Evolutionary conservation across 2,329 filamentous ascomycete species (phyloP), one percentile per base, ranked within the genome.

Genomic region (Aureobasidium sp.): DNA sequence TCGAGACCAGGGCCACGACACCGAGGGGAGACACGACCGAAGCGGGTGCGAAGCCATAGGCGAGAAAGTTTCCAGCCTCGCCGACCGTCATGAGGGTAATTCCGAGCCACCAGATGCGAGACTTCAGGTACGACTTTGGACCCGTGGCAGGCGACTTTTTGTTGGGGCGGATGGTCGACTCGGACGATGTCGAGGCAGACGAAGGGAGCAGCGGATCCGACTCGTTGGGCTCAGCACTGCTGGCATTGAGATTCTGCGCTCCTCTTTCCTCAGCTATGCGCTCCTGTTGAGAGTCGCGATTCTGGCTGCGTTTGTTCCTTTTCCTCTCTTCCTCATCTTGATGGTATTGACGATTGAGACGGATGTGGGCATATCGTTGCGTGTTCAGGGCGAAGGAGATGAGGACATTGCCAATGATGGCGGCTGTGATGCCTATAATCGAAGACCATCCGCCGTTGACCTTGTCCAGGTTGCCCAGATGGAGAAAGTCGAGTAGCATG

Each of bases 351-450:
- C 86, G 81, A 64, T 90, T 85, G 63, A 99, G 81, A 60, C 87
- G 84, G 61, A 94, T 90, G 71, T 99, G 94, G 35, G 94, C 93
- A 72, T 97, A 97, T 65, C 94, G 85, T 74, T 99, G 94, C 53
- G 95, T 93, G 71, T 99, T 99, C 63, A 99, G 83, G 13, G 94
- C 94, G 64, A 99, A 85, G 0, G 93, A 95, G 66, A 99, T 97
- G 57, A 99, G 81, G 35, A 96, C 79, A 69, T 99, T 99, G 60
- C 94, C 94, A 55, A 88, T 82, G 69, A 99, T 95, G 54, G 94
- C 92, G 2, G 92, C 95, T 58, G 93, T 75, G 69, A 99, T 96
- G 67, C 94, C 94, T 70, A 99, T 97, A 58, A 97, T 79, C 27
- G 91, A 95, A 49, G 91, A 95, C 92, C 93, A 97, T 64, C 73